Base-by-base conservation (phyloP, 164 flowering plant genomes). In the Liquidambar formosana region DNA sequence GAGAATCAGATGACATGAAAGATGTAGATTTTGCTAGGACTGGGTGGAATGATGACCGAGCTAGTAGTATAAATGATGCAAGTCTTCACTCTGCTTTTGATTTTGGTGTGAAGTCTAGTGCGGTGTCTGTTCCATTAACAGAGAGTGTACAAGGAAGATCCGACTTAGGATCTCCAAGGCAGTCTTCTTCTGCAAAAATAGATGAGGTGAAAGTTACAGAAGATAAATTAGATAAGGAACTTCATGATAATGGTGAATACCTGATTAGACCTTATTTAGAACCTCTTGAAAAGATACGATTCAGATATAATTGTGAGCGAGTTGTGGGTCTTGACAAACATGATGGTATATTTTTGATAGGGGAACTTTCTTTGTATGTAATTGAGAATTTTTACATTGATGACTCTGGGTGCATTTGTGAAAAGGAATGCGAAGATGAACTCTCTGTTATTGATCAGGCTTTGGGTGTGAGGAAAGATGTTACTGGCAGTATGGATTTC, bases 401-500 rank as follows among this genome's bases (percentile, higher is more conserved):
- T 71, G 87, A 88, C 58, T 75, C 94, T 69, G 97, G 93, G 43
- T 88, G 90, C 81, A 86, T 96, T 58, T 89, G 88, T 79, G 98
- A 94, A 78, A 96, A 96, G 83, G 87, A 85, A 76, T 84, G 78
- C 64, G 99, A 89, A 78, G 96, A 90, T 81, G 98, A 92, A 59
- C 93, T 93, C 63, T 96, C 99, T 70, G 84, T 96, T 68, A 96
- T 96, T 70, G 99, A 96, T 82, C 98, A 92, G 79, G 99, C 98
- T 61, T 84, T 96, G 86, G 99, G 99, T 64, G 97, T 96, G 22
- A 93, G 86, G 78, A 96, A 94, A 71, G 97, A 93, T 78, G 79
- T 78, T 45, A 79, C 82, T 61, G 79, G 87, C 27, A 78, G 90
- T 77, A 56, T 69, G 71, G 98, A 93, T 54, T 84, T 88, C 69